Percentiles rank a stretch among this genome's conserved stretches.
These are phyloP conservation scores for Xerocomus minutiporus DNA, from an alignment of 1,284 basidiomycete species.

Conservation along the genomic window DNA sequence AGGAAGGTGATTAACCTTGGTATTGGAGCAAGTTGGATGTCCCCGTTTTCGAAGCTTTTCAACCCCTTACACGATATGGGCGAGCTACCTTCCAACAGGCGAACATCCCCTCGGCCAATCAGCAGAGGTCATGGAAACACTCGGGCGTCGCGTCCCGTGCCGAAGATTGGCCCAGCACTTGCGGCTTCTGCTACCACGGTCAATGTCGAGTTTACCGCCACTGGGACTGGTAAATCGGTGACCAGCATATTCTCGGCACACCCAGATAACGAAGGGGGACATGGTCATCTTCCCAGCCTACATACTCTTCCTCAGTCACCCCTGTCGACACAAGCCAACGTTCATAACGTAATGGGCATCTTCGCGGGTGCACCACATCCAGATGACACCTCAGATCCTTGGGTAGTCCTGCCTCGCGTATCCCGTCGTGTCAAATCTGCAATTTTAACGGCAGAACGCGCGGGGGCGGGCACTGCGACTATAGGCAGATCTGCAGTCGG, in stretches of 20 bases:
- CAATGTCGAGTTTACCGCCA: constrained; percentile 87
- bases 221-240: constrained; percentile 70
- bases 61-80: constrained; percentile 29
- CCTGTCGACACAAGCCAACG: constrained; percentile 22
- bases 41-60: constrained; percentile 76
- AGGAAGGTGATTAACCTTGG: constrained; percentile 23
- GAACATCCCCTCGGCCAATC: constrained; percentile 19
- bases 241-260: constrained; percentile 49
- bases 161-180: constrained; percentile 77
- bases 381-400: constrained; percentile 46
- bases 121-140: constrained; percentile 21
- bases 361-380: constrained; percentile 75
- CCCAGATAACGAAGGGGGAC: constrained; percentile 22
- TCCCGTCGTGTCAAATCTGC: constrained; percentile 36
- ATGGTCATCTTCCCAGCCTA: constrained; percentile 19
- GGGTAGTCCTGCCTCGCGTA: constrained; percentile 58
- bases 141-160: constrained; percentile 41
- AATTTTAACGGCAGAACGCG: constrained; percentile 22
- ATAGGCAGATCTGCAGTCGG: constrained; percentile 20
- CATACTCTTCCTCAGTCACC: constrained; percentile 18
- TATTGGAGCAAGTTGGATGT: constrained; percentile 63
- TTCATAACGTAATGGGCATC: constrained; percentile 61
- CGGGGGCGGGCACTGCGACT: constrained; percentile 17
- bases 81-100: constrained; percentile 14
- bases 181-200: constrained; percentile 85